These are phyloP conservation scores for Pittosporum tobira DNA, from an alignment of 129 eudicot species.

Conservation along the genomic window DNA sequence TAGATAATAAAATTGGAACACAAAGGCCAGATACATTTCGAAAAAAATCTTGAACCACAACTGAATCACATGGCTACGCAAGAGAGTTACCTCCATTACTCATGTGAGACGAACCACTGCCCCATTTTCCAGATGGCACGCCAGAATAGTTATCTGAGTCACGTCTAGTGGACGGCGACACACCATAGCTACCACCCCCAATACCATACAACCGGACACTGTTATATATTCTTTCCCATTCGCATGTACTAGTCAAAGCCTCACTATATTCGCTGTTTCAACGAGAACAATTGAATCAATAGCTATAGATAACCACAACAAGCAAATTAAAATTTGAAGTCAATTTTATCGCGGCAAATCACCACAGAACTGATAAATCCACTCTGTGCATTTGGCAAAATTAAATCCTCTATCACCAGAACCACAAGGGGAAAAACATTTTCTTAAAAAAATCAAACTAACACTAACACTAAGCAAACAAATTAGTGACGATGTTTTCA, in stretches of 20 bases:
- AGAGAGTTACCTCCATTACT: too few relatives aligned
- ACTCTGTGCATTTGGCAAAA: not conserved
- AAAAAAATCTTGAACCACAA: not conserved
- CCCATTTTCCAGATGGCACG: too few relatives aligned
- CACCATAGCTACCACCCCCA: not conserved
- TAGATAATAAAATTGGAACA: too few relatives aligned
- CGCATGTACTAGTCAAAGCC: not conserved
- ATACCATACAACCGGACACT: not conserved
- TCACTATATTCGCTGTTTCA: not conserved
- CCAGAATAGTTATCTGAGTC: too few relatives aligned
- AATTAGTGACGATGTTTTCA: not conserved
- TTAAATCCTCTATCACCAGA: not conserved
- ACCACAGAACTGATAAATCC: not conserved
- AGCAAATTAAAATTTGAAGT: not conserved
- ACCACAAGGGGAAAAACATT: not conserved
- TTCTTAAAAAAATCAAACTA: too few relatives aligned
- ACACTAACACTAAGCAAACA: not conserved
- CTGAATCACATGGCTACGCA: too few relatives aligned
- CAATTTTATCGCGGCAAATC: not conserved
- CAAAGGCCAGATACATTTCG: not conserved
- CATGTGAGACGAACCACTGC: too few relatives aligned
- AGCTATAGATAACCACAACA: not conserved
- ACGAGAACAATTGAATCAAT: not conserved
- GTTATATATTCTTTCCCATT: not conserved
- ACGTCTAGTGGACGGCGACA: not conserved